A percentile compares a stretch with the other conserved stretches of the same genome.
Evolutionary conservation across 768 basidiomycete genomes (phyloP).

Genomic region (Leccinellum albellum): DNA sequence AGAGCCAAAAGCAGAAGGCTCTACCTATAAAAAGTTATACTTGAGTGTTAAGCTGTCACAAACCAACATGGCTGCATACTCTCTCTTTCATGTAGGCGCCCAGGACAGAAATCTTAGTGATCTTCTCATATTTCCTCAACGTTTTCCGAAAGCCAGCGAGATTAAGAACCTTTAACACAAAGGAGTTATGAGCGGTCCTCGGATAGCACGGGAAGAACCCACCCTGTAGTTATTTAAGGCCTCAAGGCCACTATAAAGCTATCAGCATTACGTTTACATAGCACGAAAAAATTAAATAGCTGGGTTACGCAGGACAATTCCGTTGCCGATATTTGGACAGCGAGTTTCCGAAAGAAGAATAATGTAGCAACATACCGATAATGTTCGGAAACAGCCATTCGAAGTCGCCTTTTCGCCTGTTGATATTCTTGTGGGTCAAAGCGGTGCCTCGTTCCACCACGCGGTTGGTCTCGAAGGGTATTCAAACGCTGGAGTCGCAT

Average conservation of each 20-base stretch:
- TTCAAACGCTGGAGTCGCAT: background rate
- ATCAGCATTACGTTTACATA: conserved; percentile 9
- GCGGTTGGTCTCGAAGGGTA: background rate
- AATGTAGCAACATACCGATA: conserved; percentile 52
- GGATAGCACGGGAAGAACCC: background rate
- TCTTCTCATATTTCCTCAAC: conserved; percentile 82
- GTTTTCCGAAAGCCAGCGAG: conserved; percentile 86
- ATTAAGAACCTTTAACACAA: conserved; percentile 67
- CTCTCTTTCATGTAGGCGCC: conserved; percentile 79
- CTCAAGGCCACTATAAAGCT: conserved; percentile 60
- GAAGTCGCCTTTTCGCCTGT: conserved; percentile 79
- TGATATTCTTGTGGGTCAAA: conserved; percentile 77
- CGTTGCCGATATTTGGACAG: background rate
- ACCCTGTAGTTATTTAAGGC: conserved; percentile 87
- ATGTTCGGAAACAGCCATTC: conserved; percentile 78
- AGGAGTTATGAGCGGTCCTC: background rate
- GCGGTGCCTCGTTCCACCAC: background rate
- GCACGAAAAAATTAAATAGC: background rate
- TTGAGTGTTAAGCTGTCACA: background rate
- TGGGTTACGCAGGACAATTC: background rate
- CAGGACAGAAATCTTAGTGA: conserved; percentile 67
- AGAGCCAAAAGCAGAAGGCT: conserved; percentile 63
- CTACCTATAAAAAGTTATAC: conserved; percentile 44
- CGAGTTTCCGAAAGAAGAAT: background rate
- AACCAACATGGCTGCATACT: conserved; percentile 33